These are phyloP conservation scores for Herpotrichia juniperi DNA, from an alignment of 2,329 filamentous ascomycete genomes.

Conservation along the genomic window DNA sequence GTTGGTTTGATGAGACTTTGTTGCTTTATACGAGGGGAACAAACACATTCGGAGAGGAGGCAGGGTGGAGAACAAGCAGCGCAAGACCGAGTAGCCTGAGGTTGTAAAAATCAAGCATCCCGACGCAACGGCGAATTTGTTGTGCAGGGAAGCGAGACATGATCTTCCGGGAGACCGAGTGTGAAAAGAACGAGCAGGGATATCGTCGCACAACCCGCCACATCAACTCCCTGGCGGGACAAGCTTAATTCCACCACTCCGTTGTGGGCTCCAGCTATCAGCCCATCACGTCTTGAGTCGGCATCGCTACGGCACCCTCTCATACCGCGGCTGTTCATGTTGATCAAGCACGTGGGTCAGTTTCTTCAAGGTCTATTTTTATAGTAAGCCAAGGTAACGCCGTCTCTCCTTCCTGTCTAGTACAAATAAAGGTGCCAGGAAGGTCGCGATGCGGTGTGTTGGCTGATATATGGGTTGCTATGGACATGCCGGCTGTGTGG, in stretches of 20 bases:
- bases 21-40: background rate
- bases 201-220: slow-evolving; percentile 28
- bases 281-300: slow-evolving; percentile 26
- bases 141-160: slow-evolving; percentile 35
- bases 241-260: slow-evolving; percentile 26
- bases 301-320: slow-evolving; percentile 25
- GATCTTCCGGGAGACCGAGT: slow-evolving; percentile 41
- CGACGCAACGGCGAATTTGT: slow-evolving; percentile 26
- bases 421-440: slow-evolving; percentile 3
- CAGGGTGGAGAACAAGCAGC: background rate
- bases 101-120: slow-evolving; percentile 12
- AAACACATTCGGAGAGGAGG: background rate
- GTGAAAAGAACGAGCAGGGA: slow-evolving; percentile 32
- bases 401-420: slow-evolving; percentile 14
- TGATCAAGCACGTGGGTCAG: background rate
- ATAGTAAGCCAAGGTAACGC: slow-evolving; percentile 5
- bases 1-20: slow-evolving; percentile 1
- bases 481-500: slow-evolving; percentile 22
- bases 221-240: slow-evolving; percentile 26
- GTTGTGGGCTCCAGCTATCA: slow-evolving; percentile 23
- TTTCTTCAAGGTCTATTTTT: background rate
- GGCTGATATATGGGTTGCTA: slow-evolving; percentile 9
- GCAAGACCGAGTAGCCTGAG: background rate
- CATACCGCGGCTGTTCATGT: background rate
- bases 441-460: slow-evolving; percentile 9